These are phyloP conservation scores for Aspergillus aculeatus DNA, from an alignment of 2,329 filamentous ascomycete genomes.

Conservation along the genomic window DNA sequence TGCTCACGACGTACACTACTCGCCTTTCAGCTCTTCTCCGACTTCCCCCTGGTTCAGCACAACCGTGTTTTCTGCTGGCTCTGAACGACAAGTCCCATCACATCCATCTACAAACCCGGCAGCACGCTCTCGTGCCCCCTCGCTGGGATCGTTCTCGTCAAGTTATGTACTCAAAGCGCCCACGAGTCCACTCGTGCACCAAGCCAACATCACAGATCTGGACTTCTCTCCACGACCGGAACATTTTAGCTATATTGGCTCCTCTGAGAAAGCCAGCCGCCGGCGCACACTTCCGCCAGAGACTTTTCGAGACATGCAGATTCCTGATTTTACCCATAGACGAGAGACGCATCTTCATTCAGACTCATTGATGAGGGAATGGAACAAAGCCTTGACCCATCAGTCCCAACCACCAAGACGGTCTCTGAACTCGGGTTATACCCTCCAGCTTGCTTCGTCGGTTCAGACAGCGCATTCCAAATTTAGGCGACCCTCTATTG, in stretches of 20 bases:
- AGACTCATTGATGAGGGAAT: constrained; percentile 49
- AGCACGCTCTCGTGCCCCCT: constrained; percentile 53
- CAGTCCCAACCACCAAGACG: constrained; percentile 77
- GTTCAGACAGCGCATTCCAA: constrained; percentile 38
- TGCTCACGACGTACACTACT: constrained; percentile 13
- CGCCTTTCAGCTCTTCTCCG: constrained; percentile 49
- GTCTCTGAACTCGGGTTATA: constrained; percentile 65
- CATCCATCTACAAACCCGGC: constrained; percentile 15
- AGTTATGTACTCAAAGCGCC: constrained; percentile 84
- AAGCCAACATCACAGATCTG: constrained; percentile 77
- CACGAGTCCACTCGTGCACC: constrained; percentile 88
- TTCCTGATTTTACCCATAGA: constrained; percentile 38
- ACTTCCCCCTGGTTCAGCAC: constrained; percentile 56
- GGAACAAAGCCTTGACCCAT: constrained; percentile 64
- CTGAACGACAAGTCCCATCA: constrained; percentile 17
- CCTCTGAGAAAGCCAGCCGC: constrained; percentile 53
- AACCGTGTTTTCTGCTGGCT: constrained; percentile 24
- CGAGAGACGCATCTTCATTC: constrained; percentile 44
- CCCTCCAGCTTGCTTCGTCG: constrained; percentile 48
- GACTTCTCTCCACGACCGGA: constrained; percentile 60
- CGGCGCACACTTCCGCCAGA: constrained; percentile 71
- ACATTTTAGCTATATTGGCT: constrained; percentile 50
- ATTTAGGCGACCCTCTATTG: constrained; percentile 67
- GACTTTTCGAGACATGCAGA: constrained; percentile 52
- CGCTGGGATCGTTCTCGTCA: constrained; percentile 69